These are phyloP conservation scores for Pichia terricola DNA, from an alignment of 1,139 yeast species.

Conservation along the genomic window DNA sequence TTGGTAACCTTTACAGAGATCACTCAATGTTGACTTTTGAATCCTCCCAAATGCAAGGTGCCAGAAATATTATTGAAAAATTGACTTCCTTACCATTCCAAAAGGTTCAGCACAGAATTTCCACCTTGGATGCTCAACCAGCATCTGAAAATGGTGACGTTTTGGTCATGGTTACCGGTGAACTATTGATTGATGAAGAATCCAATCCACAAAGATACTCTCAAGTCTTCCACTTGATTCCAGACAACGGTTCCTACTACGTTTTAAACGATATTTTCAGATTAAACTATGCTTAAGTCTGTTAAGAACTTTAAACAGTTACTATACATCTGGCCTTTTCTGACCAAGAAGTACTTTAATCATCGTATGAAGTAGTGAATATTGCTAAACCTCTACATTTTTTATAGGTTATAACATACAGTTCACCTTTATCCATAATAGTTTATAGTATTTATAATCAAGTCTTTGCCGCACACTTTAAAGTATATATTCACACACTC, in stretches of 20 bases:
- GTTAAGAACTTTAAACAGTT: background rate
- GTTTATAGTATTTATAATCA: too few species aligned
- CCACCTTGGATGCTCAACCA: conserved; percentile 97
- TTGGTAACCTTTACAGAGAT: conserved; percentile 91
- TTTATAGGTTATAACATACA: too few species aligned
- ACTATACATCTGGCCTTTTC: background rate
- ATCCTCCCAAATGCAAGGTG: conserved; percentile 89
- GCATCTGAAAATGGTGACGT: conserved; percentile 92
- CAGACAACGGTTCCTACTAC: conserved; percentile 83
- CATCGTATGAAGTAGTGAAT: too few species aligned
- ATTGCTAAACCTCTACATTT: too few species aligned
- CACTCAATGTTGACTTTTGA: conserved; percentile 97
- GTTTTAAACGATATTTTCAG: conserved; percentile 96
- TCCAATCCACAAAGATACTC: conserved; percentile 92
- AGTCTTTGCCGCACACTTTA: too few species aligned
- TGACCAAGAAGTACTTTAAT: background rate
- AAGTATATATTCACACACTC: too few species aligned
- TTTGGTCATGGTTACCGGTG: conserved; percentile 96
- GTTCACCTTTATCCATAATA: too few species aligned
- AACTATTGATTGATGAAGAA: conserved; percentile 85
- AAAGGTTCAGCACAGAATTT: conserved; percentile 85
- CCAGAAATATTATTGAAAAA: conserved; percentile 85
- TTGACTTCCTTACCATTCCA: conserved; percentile 79
- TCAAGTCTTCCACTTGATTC: conserved; percentile 93
- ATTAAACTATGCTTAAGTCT: conserved; percentile 53